Evolutionary conservation across 2,329 filamentous ascomycete species (phyloP).

Genomic region (Drechslera avenae): DNA sequence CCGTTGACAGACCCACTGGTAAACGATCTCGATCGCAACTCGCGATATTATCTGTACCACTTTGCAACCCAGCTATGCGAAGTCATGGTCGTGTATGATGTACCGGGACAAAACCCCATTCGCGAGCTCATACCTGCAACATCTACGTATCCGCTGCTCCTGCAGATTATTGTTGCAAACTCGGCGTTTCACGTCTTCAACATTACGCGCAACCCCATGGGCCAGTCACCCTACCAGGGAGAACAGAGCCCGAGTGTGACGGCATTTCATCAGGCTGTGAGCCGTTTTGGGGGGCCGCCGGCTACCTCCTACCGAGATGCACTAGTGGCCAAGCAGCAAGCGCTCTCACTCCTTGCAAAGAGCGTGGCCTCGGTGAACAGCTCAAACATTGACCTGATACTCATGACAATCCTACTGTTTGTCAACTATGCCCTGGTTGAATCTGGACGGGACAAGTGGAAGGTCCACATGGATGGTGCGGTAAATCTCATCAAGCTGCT

Average conservation of each 20-base stretch:
- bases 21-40: constrained; percentile 56
- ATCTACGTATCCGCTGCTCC: constrained; percentile 51
- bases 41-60: constrained; percentile 56
- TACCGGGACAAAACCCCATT: constrained; percentile 54
- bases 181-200: constrained; percentile 56
- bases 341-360: constrained; percentile 51
- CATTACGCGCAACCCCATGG: constrained; percentile 44
- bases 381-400: constrained; percentile 48
- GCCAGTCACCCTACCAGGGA: constrained; percentile 40
- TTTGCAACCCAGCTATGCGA: constrained; percentile 58
- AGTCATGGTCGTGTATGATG: constrained; percentile 59
- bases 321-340: constrained; percentile 56
- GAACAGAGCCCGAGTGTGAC: constrained; percentile 41
- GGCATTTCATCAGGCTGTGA: constrained; percentile 45
- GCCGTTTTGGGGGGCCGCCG: constrained; percentile 45
- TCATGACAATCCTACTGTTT: constrained; percentile 56
- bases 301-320: constrained; percentile 43
- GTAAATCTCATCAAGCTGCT: constrained; percentile 53
- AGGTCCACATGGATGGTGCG: constrained; percentile 58
- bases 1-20: constrained; percentile 61
- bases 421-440: constrained; percentile 58
- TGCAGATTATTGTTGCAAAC: constrained; percentile 55
- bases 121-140: constrained; percentile 56
- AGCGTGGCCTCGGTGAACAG: constrained; percentile 35
- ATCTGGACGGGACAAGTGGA: constrained; percentile 59